Evolutionary conservation across 140 eudicot genomes (phyloP), one percentile per base, ranked within the genome.

Genomic region (Flaveria floridana): DNA sequence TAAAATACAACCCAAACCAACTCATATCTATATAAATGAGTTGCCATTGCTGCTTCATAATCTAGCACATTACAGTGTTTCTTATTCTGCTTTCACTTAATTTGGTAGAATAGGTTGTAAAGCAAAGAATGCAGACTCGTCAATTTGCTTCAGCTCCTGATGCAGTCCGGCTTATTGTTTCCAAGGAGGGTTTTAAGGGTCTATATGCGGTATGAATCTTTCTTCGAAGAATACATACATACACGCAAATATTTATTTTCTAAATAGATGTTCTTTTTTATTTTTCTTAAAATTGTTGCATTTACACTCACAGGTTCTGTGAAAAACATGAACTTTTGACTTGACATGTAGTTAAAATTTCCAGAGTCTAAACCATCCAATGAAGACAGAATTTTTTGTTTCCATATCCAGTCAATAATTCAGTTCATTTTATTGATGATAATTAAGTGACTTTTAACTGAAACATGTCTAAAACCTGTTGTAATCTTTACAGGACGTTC

Each of bases 61-160:
- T 67, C 65, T 65, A 20, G 12, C 6, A 37, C 16, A 44, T 41
- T 57, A 71, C 16, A 61, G 16, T 58, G 34, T 73, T 61, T 73
- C 23, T 13, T 21, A 51, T 37, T 23, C 72, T 71, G 55, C n/a
- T 72, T 74, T 16, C 44, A 51, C 41, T 71, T 51, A 65, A 44
- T 68, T 71, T 82, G 65, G 79, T 37, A 37, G 42, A 71, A 65
- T 76, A 95, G 97, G 97, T 95, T 77, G 92, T 95, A 73, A 95
- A 95, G 84, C 99, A 95, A 78, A 83, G 99, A 69, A 86, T 95
- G 97, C 99, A 95, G 83, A 95, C 99, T 10, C 80, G 96, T 78
- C 97, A 95, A 83, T 95, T 91, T 80, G 73, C 88, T 83, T 95
- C 97, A 4, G 96, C 97, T 57, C 92, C 96, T 73, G 82, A 82